Evolutionary conservation across 805 yeast genomes (phyloP).

Genomic region (Kodamaea lidongshanica): DNA sequence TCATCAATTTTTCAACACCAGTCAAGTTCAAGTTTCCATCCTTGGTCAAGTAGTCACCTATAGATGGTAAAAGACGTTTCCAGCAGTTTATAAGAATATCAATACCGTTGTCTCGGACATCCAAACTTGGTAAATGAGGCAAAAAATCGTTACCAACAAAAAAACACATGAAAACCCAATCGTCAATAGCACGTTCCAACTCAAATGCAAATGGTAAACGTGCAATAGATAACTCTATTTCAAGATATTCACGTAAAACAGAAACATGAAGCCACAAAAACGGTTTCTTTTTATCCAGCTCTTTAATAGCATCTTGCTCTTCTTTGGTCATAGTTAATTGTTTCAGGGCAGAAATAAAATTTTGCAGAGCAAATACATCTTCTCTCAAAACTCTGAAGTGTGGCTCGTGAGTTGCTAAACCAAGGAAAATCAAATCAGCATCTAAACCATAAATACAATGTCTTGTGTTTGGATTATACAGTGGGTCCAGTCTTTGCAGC

Average conservation of each 20-base stretch:
- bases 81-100: slow-evolving; percentile 76
- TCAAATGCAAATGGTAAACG: slow-evolving; percentile 71
- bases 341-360: slow-evolving; percentile 41
- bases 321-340: slow-evolving; percentile 57
- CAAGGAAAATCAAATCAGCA: slow-evolving; percentile 94
- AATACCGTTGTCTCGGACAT: slow-evolving; percentile 91
- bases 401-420: slow-evolving; percentile 96
- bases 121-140: slow-evolving; percentile 92
- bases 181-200: slow-evolving; percentile 92
- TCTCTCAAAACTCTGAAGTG: slow-evolving; percentile 91
- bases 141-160: slow-evolving; percentile 97
- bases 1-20: slow-evolving; percentile 68
- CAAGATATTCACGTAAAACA: slow-evolving; percentile 80
- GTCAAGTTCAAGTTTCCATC: slow-evolving; percentile 78
- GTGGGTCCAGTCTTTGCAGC: slow-evolving; percentile 79
- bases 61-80: slow-evolving; percentile 63
- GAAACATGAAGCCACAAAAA: slow-evolving; percentile 91
- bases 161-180: slow-evolving; percentile 98
- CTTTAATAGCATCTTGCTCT: slow-evolving; percentile 38
- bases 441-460: slow-evolving; percentile 97
- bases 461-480: slow-evolving; percentile 86
- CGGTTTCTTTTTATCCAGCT: slow-evolving; percentile 59
- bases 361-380: slow-evolving; percentile 86
- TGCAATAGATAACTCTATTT: slow-evolving; percentile 70
- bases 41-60: slow-evolving; percentile 77